Base-by-base conservation (phyloP, 192 early-diverging fungal genomes). In the Entomortierella lignicola region DNA sequence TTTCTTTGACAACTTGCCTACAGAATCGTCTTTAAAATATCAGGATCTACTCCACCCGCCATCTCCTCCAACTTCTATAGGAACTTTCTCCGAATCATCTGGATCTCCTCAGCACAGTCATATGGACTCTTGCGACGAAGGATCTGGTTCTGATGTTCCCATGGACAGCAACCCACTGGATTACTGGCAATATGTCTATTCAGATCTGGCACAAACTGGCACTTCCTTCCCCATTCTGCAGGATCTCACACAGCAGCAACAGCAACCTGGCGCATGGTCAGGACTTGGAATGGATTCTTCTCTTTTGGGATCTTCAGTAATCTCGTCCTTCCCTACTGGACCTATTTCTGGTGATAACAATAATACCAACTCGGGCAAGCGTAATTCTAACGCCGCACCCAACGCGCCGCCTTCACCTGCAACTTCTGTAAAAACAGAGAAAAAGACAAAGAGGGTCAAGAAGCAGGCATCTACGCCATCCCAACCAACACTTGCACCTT, bases 181-280 rank as follows among this genome's bases (percentile, higher is more conserved):
- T 2, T 79, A 79, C 26, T 79, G 75, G 75, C 75, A 79, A 43
- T 79, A 79, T 39, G 62, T 79, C 15, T 79, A 79, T 48, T 56
- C 75, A 11, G 75, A 79, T 55, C 68, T 79, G 1, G 31, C 55
- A 0, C 60, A 62, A 18, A 42, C 63, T 0, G 25, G 27, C 41
- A 26, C 72, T 6, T 0, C 64, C 34, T 56, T 66, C 20, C 66
- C 66, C 11, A 15, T 63, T 32, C 58, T 65, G 27, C 25, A 17
- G 5, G 53, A 58, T 23, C 54, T 42, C 27, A 4, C 61, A 1
- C 71, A 61, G 26, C 68, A 69, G 27, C 63, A 60, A 48, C 71
- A 64, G 29, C 71, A 74, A 57, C 73, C 75, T 48, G 75, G 75
- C 8, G 61, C 75, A 10, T 79, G 75, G 75, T 67, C 75, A 47